Base-by-base conservation (phyloP, 345 rosid genomes). In the Rubroshorea leprosula region DNA sequence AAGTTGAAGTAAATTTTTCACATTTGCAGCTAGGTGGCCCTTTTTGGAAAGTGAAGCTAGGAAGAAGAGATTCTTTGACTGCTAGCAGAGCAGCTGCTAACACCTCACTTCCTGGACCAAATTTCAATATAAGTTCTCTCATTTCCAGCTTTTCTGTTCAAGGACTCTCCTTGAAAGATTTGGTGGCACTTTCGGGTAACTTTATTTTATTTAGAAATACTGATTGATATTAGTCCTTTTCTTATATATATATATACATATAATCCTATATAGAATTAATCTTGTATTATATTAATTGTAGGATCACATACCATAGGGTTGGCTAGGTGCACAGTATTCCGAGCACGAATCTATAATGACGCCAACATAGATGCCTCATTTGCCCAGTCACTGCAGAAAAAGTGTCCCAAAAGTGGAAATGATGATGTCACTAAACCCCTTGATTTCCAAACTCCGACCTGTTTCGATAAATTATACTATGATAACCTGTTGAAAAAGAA, bases 181-280 rank as follows among this genome's bases (percentile, higher is more conserved):
- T 66, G 72, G 76, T 74, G 7, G 78, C 78, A 54, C 86, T 81
- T 41, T 60, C 79, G 8, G 86, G 79, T 78, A 51, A 53, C 2
- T 38, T 6, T n/a, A n/a, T n/a, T n/a, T n/a, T n/a, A n/a, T n/a
- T n/a, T n/a, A n/a, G n/a, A n/a, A n/a, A n/a, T n/a, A n/a, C n/a
- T n/a, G n/a, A n/a, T n/a, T n/a, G n/a, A n/a, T n/a, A n/a, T n/a
- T n/a, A n/a, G n/a, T n/a, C n/a, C n/a, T n/a, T n/a, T n/a, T n/a
- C n/a, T n/a, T n/a, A n/a, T n/a, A n/a, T n/a, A n/a, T n/a, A n/a
- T n/a, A n/a, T n/a, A n/a, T n/a, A n/a, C n/a, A n/a, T n/a, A n/a
- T n/a, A n/a, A n/a, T n/a, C n/a, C n/a, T n/a, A n/a, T n/a, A n/a
- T n/a, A n/a, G n/a, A n/a, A n/a, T n/a, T n/a, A n/a, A n/a, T 4